These are phyloP conservation scores for Claviceps sp. DNA, from an alignment of 2,329 filamentous ascomycete genomes.

Conservation along the genomic window DNA sequence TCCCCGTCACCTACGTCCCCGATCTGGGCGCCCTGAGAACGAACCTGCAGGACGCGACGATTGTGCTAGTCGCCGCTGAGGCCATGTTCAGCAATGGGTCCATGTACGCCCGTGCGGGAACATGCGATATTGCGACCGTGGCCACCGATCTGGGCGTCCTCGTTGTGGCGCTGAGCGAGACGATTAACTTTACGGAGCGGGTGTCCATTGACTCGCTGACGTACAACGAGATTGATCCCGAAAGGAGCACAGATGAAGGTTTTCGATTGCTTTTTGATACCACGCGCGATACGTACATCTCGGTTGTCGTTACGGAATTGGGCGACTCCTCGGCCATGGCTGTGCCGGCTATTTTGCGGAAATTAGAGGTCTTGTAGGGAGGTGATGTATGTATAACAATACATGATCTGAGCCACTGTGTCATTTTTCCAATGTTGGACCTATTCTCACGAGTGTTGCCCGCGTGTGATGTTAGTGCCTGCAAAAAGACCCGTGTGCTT, in stretches of 20 bases:
- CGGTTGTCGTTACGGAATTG: slow-evolving; percentile 82
- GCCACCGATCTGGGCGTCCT: slow-evolving; percentile 64
- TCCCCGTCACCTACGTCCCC: slow-evolving; percentile 70
- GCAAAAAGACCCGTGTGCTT: too few relatives aligned
- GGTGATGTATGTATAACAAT: not conserved
- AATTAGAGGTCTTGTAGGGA: slow-evolving; percentile 40
- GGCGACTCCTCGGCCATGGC: slow-evolving; percentile 77
- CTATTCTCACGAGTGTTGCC: too few relatives aligned
- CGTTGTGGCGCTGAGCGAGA: slow-evolving; percentile 84
- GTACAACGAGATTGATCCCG: slow-evolving; percentile 80
- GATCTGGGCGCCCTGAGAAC: slow-evolving; percentile 62
- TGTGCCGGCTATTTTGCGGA: slow-evolving; percentile 52
- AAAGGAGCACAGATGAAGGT: slow-evolving; percentile 42
- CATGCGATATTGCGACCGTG: slow-evolving; percentile 72
- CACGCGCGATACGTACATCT: slow-evolving; percentile 74
- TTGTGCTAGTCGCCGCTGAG: slow-evolving; percentile 80
- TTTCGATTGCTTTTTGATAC: slow-evolving; percentile 77
- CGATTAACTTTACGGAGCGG: slow-evolving; percentile 78
- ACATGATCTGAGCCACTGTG: too few relatives aligned
- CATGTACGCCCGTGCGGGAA: slow-evolving; percentile 78
- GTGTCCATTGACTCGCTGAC: slow-evolving; percentile 87
- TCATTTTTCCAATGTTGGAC: too few relatives aligned
- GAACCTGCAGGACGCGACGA: slow-evolving; percentile 51
- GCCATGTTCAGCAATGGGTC: slow-evolving; percentile 92
- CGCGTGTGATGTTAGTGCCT: too few relatives aligned